Base-by-base conservation (phyloP, 495 filamentous ascomycete genomes). In the Hypoxylon perforatum region DNA sequence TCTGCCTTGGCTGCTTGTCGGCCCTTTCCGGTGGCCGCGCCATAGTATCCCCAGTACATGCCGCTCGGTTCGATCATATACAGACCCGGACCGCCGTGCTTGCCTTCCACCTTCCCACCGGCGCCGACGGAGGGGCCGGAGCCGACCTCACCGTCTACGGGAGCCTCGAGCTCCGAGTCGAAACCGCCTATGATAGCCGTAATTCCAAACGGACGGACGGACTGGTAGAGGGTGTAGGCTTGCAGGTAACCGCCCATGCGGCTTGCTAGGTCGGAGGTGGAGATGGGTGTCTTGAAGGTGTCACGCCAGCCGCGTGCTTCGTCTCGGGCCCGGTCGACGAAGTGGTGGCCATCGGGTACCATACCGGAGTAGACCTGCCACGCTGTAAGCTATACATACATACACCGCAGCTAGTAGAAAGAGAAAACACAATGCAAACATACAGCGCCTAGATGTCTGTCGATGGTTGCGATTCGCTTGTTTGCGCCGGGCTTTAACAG, bases 41-140 rank as follows among this genome's bases (percentile, higher is more conserved):
- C 95, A 77, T 97, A 97, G 80, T 99, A 99, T 10, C 95, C 95
- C 95, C 95, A 99, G 80, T 96, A 97, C 56, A 94, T 78, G 54
- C 95, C 95, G 74, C 92, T 97, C 47, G 95, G 95, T 81, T 99
- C 95, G 72, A 98, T 92, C 95, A 99, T 99, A 84, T 97, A 98
- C 53, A 99, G 85, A 42, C 86, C 92, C 30, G 95, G 95, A 0
- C 94, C 95, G 71, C 94, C 95, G 70, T 90, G 86, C 75, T 90
- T 85, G 61, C 86, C 90, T 48, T 87, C 77, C 18, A 86, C 83
- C 81, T 92, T 94, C 60, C 93, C 93, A 58, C 93, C 93, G 19
- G 91, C 84, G 65, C 93, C 93, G 36, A 85, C 83, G 30, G 83
- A 80, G 28, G 93, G 93, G 12, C 93, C 93, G 61, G 64, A 82